Conservation (phyloP, 1,284 basidiomycete genomes). For the Sporisorium sorghi region DNA sequence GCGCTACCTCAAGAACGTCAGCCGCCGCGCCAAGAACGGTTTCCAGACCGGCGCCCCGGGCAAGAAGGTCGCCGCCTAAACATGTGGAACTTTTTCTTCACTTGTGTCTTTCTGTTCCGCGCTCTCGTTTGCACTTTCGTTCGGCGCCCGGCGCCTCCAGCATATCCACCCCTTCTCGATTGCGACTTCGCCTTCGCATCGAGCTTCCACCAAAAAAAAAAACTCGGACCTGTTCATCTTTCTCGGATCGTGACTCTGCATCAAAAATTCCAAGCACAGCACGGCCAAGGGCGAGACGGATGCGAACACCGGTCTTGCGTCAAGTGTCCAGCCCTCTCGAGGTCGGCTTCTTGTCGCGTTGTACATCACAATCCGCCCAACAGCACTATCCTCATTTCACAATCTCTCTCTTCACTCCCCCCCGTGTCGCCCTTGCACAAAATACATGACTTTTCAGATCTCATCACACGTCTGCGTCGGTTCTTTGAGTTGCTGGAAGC, state of each 20-base stretch:
- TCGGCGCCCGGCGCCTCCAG: conserved; percentile 31
- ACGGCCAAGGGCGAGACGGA: conserved; percentile 25
- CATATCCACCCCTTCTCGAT: conserved; percentile 13
- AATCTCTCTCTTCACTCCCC: conserved; percentile 14
- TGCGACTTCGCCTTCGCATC: conserved; percentile 5
- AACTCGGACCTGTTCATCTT: conserved; percentile 11
- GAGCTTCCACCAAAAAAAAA: conserved; percentile 5
- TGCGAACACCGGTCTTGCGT: conserved; percentile 34
- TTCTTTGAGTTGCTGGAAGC: background rate
- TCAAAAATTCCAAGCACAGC: conserved; percentile 11
- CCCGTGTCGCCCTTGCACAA: conserved; percentile 48
- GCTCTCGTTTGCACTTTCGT: conserved; percentile 24
- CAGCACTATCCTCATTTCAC: conserved; percentile 27
- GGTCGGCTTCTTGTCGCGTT: conserved; percentile 31
- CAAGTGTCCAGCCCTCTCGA: conserved; percentile 5
- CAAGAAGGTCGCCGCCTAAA: conserved; percentile 67
- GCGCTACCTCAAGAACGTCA: conserved; percentile 83
- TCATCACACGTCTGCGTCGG: background rate
- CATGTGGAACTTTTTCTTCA: conserved; percentile 8
- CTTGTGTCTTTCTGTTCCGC: conserved; percentile 16
- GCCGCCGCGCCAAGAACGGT: conserved; percentile 81
- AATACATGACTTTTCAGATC: conserved; percentile 48
- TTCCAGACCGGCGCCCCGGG: conserved; percentile 73
- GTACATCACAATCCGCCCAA: conserved; percentile 35
- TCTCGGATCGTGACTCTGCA: conserved; percentile 11